These are phyloP conservation scores for Leptographium wingfieldii DNA, from an alignment of 2,329 filamentous ascomycete genomes.

Conservation along the genomic window DNA sequence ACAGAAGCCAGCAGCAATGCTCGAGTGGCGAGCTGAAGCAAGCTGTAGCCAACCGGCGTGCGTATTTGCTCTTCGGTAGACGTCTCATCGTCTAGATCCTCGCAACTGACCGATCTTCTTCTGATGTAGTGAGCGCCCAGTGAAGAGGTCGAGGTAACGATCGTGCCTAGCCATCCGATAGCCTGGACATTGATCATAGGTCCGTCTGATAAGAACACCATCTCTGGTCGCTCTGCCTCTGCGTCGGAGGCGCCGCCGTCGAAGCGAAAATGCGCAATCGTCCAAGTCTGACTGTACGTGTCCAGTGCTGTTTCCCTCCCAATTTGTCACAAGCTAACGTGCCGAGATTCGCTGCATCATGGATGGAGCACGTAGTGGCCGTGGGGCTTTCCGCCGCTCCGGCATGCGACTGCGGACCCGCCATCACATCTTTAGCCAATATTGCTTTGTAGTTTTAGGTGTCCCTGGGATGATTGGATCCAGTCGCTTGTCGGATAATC, in stretches of 20 bases:
- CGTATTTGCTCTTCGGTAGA: neutral
- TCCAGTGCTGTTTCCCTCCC: neutral
- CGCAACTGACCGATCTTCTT: neutral
- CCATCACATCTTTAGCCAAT: neutral
- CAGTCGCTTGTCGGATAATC: neutral
- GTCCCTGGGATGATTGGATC: neutral
- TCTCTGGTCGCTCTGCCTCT: too few species aligned
- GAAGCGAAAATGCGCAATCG: too few species aligned
- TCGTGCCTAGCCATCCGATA: neutral
- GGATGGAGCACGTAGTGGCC: neutral
- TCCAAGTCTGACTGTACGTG: too few species aligned
- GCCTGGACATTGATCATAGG: too few species aligned
- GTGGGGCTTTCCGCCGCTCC: neutral
- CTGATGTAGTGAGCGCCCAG: neutral
- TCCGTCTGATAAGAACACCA: too few species aligned
- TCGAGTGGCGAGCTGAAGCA: neutral
- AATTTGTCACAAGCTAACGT: too few species aligned
- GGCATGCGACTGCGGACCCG: neutral
- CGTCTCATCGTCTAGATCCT: neutral
- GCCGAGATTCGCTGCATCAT: too few species aligned
- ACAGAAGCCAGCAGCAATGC: neutral
- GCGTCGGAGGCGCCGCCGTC: too few species aligned
- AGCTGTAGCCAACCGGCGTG: neutral
- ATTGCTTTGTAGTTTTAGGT: neutral
- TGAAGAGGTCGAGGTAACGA: neutral